A percentile compares a stretch with the other conserved stretches of the same genome.
Evolutionary conservation across 306 rosid species (phyloP).

Genomic region (Citrullus colocynthis): DNA sequence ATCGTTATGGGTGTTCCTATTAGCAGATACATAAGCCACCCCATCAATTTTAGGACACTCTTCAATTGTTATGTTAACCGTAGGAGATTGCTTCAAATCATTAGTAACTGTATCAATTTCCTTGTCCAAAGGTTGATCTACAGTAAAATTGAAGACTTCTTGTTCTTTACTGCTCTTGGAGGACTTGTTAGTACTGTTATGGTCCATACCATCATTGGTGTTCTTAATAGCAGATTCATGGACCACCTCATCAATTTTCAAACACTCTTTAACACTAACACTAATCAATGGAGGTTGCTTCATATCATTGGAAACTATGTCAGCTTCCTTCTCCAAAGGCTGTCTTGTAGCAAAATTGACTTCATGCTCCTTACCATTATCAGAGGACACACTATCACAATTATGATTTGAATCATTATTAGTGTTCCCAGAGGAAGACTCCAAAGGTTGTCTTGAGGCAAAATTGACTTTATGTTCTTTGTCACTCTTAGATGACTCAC

Average conservation of each 20-base stretch:
- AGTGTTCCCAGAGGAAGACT: constrained; percentile 16
- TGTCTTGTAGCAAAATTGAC: constrained; percentile 13
- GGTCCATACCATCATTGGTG: constrained; percentile 11
- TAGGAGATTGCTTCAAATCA: constrained; percentile 18
- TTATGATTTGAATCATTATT: constrained; percentile 11
- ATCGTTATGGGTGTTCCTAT: constrained; percentile 10
- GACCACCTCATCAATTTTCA: constrained; percentile 13
- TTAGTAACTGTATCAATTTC: constrained; percentile 23
- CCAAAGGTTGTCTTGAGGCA: constrained; percentile 16
- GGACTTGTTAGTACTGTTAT: constrained; percentile 11
- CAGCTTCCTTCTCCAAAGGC: constrained; percentile 17
- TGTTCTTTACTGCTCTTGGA: constrained; percentile 14
- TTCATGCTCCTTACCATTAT: constrained; percentile 20
- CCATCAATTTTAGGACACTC: constrained; percentile 16
- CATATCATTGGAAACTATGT: constrained; percentile 25
- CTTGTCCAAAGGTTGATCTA: constrained; percentile 17
- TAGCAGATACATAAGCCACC: constrained; percentile 14
- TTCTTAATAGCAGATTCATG: constrained; percentile 17
- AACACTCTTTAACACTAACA: neutral
- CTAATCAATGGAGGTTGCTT: constrained; percentile 8
- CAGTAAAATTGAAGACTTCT: constrained; percentile 14
- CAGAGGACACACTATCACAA: constrained; percentile 11
- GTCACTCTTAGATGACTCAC: constrained; percentile 6
- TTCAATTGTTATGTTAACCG: constrained; percentile 10
- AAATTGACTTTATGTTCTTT: constrained; percentile 20